phyloP scores from a whole-genome alignment of 225 moss, liverwort and hornwort genomes.

The Lunularia cruciata region DNA sequence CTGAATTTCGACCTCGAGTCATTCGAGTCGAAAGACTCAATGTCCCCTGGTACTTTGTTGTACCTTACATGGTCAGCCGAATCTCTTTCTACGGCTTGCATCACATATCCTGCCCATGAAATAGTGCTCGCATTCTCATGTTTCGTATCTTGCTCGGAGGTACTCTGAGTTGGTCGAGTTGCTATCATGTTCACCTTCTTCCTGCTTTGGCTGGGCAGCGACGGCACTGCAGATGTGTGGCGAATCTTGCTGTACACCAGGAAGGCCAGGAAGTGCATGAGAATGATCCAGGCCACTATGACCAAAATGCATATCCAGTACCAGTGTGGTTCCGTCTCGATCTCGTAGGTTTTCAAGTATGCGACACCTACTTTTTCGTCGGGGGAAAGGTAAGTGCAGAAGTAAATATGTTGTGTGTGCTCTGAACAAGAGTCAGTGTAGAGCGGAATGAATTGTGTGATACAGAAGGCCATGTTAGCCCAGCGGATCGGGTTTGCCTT shows the following conservation, averaged over 20 bases:
- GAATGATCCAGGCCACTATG: conserved; percentile 22
- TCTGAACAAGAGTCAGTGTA: conserved; percentile 12
- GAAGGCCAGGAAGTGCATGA: conserved; percentile 23
- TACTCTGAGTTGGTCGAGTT: background rate
- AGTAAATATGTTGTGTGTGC: background rate
- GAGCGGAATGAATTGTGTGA: conserved; percentile 12
- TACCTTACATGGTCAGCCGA: background rate
- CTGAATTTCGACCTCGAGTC: background rate
- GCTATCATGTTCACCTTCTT: background rate
- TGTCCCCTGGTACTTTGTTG: background rate
- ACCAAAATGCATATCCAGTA: conserved; percentile 21
- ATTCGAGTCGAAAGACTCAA: background rate
- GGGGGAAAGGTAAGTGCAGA: background rate
- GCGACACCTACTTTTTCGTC: conserved; percentile 15
- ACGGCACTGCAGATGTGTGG: conserved; percentile 15
- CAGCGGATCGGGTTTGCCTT: conserved; percentile 22
- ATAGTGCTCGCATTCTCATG: conserved; percentile 8
- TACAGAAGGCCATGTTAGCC: conserved; percentile 27
- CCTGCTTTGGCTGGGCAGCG: conserved; percentile 21
- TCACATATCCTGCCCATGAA: conserved; percentile 31
- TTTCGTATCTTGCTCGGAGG: background rate
- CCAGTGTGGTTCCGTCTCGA: conserved; percentile 10
- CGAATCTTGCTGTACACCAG: conserved; percentile 13
- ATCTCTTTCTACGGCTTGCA: conserved; percentile 21
- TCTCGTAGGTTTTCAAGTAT: conserved; percentile 16